Conservation (phyloP, 495 filamentous ascomycete genomes). For the Poronia punctata region DNA sequence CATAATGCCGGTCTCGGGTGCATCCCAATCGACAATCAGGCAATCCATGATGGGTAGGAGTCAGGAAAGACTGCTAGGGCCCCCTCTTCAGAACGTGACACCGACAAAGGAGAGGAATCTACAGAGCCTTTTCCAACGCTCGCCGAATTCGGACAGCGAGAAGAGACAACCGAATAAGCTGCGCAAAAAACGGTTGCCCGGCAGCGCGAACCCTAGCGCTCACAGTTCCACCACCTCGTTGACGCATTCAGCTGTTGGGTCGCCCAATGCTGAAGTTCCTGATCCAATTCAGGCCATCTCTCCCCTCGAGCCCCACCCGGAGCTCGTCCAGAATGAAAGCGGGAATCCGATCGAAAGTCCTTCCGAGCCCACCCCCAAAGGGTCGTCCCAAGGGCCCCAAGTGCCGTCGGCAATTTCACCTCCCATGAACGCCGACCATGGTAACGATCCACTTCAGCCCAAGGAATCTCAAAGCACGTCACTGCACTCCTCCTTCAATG, state of each 20-base stretch:
- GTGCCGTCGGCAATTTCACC: constrained; percentile 25
- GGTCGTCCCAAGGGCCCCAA: constrained; percentile 25
- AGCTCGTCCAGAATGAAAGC: constrained; percentile 15
- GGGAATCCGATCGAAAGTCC: constrained; percentile 23
- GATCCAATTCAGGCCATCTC: constrained; percentile 33
- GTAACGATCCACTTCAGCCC: constrained; percentile 49
- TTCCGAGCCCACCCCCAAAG: constrained; percentile 29
- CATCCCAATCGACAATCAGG: constrained; percentile 1
- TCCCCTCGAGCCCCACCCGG: constrained; percentile 21
- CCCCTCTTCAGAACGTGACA: constrained; percentile 44
- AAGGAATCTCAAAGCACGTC: constrained; percentile 62
- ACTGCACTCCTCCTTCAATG: constrained; percentile 67
- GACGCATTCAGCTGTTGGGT: constrained; percentile 34
- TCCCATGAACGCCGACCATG: constrained; percentile 29
- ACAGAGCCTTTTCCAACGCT: constrained; percentile 60
- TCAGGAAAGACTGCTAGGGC: constrained; percentile 41
- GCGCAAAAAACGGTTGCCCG: constrained; percentile 70
- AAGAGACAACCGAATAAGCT: constrained; percentile 75
- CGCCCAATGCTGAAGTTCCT: constrained; percentile 28
- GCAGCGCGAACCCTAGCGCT: constrained; percentile 70
- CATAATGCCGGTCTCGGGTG: constrained; percentile 14
- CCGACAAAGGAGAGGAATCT: constrained; percentile 64
- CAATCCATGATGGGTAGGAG: constrained; percentile 30
- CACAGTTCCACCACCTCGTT: constrained; percentile 80
- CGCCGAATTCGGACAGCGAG: constrained; percentile 56